These are phyloP conservation scores for Aureobasidium subglaciale DNA, from an alignment of 2,329 filamentous ascomycete genomes.

Conservation along the genomic window DNA sequence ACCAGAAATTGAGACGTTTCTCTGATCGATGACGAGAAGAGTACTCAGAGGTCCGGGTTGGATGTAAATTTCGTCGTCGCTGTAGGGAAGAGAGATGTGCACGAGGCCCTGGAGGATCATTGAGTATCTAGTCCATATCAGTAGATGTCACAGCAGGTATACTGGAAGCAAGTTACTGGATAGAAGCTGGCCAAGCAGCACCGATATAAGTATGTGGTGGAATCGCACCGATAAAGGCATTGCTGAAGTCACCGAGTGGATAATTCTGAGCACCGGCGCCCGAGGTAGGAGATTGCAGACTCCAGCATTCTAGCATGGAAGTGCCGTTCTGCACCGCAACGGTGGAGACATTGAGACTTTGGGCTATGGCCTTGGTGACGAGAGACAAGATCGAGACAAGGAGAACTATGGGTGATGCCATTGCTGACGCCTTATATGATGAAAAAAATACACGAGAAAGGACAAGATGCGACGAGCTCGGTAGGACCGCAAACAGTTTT, in stretches of 20 bases:
- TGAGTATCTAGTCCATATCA: neutral
- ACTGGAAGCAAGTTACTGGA: neutral
- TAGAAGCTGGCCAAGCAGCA: neutral
- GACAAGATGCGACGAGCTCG: too few relatives aligned
- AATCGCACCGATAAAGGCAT: conserved; percentile 7
- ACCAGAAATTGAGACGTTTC: neutral
- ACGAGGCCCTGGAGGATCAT: neutral
- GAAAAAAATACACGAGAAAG: too few relatives aligned
- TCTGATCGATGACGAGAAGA: neutral
- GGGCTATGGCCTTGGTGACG: neutral
- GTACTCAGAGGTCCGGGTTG: neutral
- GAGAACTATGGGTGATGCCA: neutral
- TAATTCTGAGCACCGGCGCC: conserved; percentile 7
- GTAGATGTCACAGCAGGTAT: neutral
- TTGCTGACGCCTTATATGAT: neutral
- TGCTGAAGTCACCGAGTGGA: neutral
- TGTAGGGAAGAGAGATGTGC: neutral
- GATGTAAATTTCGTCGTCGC: neutral
- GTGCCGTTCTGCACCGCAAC: neutral
- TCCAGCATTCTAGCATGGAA: conserved; percentile 9
- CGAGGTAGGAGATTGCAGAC: neutral
- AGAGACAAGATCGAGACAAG: neutral
- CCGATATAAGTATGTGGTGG: conserved; percentile 4
- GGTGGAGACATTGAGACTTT: conserved; percentile 1
- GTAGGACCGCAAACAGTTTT: too few relatives aligned